Evolutionary conservation across 257 asterid genomes (phyloP).

Genomic region (Nicotiana benthamiana): DNA sequence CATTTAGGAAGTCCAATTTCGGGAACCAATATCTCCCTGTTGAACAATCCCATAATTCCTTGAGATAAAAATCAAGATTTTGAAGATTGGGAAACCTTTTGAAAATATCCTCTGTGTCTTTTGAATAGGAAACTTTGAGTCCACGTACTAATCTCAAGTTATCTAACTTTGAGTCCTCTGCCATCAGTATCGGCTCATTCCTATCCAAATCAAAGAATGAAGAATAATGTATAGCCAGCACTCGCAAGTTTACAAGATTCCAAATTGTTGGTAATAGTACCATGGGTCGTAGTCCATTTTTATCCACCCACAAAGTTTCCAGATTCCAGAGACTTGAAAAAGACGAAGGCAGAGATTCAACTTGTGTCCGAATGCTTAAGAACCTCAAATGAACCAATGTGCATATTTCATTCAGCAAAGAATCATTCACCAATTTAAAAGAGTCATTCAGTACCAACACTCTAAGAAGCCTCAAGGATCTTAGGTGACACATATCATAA

Average conservation of each 20-base stretch:
- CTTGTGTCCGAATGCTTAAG: not conserved
- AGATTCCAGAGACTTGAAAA: not conserved
- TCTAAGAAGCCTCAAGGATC: conserved; percentile 14
- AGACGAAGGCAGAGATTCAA: not conserved
- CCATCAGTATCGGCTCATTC: too few relatives aligned
- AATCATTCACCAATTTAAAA: not conserved
- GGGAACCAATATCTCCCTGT: not conserved
- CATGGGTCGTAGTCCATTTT: accelerated
- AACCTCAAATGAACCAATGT: not conserved
- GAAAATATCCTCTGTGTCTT: not conserved
- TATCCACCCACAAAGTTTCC: not conserved
- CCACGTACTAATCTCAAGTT: not conserved
- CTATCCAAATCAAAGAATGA: not conserved
- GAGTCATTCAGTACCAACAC: not conserved
- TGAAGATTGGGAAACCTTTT: conserved; percentile 1
- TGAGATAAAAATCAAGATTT: accelerated
- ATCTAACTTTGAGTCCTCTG: not conserved
- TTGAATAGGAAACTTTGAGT: not conserved
- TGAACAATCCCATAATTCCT: not conserved
- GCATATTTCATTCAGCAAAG: conserved; percentile 6
- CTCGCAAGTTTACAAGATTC: not conserved
- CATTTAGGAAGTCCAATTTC: not conserved
- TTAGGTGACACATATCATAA: not conserved
- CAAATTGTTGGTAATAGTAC: not conserved
- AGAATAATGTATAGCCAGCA: accelerated